Percentiles rank a stretch among this genome's conserved stretches.
Evolutionary conservation across 495 filamentous ascomycete genomes (phyloP).

Genomic region (Glonium stellatum): DNA sequence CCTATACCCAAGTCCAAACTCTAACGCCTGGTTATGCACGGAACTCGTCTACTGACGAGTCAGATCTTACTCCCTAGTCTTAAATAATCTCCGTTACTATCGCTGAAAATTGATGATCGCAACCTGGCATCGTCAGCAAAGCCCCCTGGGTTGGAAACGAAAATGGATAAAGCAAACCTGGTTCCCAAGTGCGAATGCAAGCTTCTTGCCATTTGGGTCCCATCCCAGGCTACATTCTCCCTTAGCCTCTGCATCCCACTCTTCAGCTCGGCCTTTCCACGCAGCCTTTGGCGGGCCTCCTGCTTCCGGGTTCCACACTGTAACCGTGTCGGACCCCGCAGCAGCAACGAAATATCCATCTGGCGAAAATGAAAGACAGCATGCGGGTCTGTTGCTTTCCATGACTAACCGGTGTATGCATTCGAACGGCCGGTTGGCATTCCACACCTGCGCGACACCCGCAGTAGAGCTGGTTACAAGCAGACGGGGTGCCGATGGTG

Average conservation of each 20-base stretch:
- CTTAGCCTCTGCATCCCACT: conserved; percentile 11
- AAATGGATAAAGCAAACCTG: conserved; percentile 46
- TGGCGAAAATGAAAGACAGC: conserved; percentile 16
- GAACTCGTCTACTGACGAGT: too few species aligned
- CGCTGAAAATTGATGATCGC: conserved; percentile 17
- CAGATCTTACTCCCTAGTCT: too few species aligned
- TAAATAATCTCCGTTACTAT: not conserved
- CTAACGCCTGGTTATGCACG: too few species aligned
- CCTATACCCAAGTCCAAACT: too few species aligned
- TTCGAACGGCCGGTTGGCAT: conserved; percentile 19
- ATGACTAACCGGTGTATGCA: conserved; percentile 10
- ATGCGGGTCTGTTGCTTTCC: conserved; percentile 2
- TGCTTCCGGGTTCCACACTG: conserved; percentile 16
- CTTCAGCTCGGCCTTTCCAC: conserved; percentile 28
- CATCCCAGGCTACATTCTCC: conserved; percentile 56
- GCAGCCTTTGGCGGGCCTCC: conserved; percentile 9
- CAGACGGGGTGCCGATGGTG: conserved; percentile 7
- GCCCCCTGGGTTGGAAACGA: not conserved
- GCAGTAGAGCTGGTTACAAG: conserved; percentile 14
- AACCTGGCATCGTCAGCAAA: conserved; percentile 20
- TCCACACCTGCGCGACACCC: conserved; percentile 16
- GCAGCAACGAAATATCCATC: conserved; percentile 9
- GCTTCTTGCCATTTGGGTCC: conserved; percentile 67
- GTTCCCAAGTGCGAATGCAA: conserved; percentile 65
- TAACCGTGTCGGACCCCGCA: conserved; percentile 16